Evolutionary conservation across 257 asterid genomes (phyloP).

Genomic region (Prunella vulgaris): DNA sequence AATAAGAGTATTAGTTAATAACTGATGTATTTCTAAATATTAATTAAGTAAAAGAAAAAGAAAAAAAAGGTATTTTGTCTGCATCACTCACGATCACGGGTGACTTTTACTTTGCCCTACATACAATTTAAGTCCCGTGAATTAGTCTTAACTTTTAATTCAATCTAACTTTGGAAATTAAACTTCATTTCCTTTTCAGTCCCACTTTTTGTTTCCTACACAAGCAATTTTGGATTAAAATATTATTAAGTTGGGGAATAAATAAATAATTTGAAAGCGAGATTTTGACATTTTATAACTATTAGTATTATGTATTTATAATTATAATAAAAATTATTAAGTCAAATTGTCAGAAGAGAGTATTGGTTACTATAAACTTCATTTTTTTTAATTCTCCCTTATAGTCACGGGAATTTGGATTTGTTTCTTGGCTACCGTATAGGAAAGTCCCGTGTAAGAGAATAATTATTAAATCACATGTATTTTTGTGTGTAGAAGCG

Average conservation of each 20-base stretch:
- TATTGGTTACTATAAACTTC: neutral
- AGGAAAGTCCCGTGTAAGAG: too few relatives aligned
- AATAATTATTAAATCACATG: too few relatives aligned
- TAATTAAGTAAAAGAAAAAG: neutral
- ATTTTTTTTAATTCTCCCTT: neutral
- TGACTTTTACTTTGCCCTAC: constrained; percentile 18
- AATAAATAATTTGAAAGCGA: neutral
- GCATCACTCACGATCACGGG: neutral
- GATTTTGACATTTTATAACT: neutral
- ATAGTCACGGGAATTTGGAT: too few relatives aligned
- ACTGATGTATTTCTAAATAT: neutral
- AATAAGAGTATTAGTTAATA: neutral
- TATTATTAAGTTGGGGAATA: neutral
- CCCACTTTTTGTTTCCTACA: neutral
- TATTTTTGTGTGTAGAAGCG: too few relatives aligned
- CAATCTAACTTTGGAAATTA: neutral
- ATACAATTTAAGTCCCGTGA: constrained; percentile 19
- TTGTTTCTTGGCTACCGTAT: too few relatives aligned
- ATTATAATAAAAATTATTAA: neutral
- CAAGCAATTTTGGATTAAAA: neutral
- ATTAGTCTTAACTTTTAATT: neutral
- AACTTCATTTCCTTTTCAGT: neutral
- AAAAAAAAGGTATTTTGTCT: neutral
- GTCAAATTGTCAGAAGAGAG: neutral
- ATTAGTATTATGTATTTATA: neutral